Evolutionary conservation across 305 asterid species (phyloP).

Genomic region (Rubia tinctorum): DNA sequence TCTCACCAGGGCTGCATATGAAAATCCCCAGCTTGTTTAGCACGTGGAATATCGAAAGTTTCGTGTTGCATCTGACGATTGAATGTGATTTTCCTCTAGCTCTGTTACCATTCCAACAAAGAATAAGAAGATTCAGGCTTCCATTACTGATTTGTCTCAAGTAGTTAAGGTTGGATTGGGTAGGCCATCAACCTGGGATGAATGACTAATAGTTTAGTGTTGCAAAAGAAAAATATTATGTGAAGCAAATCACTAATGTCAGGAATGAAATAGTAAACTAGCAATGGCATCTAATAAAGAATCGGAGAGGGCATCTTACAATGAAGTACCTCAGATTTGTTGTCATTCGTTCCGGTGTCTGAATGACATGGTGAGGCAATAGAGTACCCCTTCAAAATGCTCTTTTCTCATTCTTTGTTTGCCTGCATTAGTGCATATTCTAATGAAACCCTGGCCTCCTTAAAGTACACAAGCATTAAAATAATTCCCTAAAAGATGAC

Average conservation of each 20-base stretch:
- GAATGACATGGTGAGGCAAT: conserved; percentile 62
- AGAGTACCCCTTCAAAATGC: conserved; percentile 60
- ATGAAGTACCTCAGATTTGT: conserved; percentile 61
- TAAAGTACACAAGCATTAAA: not conserved
- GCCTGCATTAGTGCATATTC: conserved; percentile 85
- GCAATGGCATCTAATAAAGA: not conserved
- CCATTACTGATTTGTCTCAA: no score
- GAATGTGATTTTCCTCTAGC: not conserved
- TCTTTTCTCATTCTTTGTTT: conserved; percentile 76
- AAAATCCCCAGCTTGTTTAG: conserved; percentile 93
- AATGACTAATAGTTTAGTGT: not conserved
- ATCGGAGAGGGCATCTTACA: not conserved
- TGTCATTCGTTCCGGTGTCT: conserved; percentile 58
- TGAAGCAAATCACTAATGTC: no score
- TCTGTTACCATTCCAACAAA: no score
- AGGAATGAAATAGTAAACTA: not conserved
- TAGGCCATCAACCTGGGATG: no score
- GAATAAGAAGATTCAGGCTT: no score
- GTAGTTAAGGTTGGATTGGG: no score
- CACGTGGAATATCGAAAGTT: conserved; percentile 77
- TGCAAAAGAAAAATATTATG: not conserved
- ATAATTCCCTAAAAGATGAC: no score
- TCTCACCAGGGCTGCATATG: conserved; percentile 49
- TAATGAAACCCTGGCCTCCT: conserved; percentile 71
- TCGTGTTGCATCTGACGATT: conserved; percentile 23